A percentile compares a stretch with the other conserved stretches of the same genome.
phyloP scores from a whole-genome alignment of 2,329 filamentous ascomycete genomes.

The Esteya vermicola region DNA sequence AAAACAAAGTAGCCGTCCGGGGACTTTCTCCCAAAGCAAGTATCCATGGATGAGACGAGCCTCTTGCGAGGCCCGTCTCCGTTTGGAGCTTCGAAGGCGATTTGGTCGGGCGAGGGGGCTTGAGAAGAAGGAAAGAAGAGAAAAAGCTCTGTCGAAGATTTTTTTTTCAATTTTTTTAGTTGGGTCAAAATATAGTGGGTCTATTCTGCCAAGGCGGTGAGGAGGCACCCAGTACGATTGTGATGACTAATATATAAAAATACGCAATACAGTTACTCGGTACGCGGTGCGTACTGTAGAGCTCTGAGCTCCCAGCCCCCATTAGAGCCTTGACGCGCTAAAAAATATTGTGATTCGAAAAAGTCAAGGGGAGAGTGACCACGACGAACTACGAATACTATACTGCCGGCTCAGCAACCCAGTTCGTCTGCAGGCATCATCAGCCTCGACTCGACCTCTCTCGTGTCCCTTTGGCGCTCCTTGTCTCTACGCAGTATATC shows the following conservation, averaged over 20 bases:
- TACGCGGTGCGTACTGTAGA: background rate
- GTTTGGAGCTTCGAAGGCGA: conserved; percentile 99
- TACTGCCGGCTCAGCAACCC: too few species aligned
- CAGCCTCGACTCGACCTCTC: background rate
- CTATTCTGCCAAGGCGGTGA: conserved; percentile 5
- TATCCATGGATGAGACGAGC: conserved; percentile 19
- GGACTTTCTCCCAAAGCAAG: conserved; percentile 99
- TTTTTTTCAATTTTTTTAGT: too few species aligned
- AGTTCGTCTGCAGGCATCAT: too few species aligned
- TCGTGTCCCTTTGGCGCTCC: too few species aligned
- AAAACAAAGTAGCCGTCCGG: conserved; percentile 53
- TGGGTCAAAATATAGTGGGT: too few species aligned
- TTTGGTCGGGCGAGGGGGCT: conserved; percentile 92
- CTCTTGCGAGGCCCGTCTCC: conserved; percentile 38
- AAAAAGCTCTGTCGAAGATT: background rate
- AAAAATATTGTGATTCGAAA: too few species aligned
- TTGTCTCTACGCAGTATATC: too few species aligned
- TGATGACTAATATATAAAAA: too few species aligned
- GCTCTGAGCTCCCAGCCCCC: conserved; percentile 2
- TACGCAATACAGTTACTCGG: too few species aligned
- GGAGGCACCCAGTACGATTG: too few species aligned
- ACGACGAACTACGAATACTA: too few species aligned
- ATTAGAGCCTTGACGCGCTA: conserved; percentile 1
- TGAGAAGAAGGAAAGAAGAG: conserved; percentile 20
- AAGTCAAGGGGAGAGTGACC: too few species aligned